Evolutionary conservation across 2,329 filamentous ascomycete genomes (phyloP).

Genomic region (Sporothrix inflata): DNA sequence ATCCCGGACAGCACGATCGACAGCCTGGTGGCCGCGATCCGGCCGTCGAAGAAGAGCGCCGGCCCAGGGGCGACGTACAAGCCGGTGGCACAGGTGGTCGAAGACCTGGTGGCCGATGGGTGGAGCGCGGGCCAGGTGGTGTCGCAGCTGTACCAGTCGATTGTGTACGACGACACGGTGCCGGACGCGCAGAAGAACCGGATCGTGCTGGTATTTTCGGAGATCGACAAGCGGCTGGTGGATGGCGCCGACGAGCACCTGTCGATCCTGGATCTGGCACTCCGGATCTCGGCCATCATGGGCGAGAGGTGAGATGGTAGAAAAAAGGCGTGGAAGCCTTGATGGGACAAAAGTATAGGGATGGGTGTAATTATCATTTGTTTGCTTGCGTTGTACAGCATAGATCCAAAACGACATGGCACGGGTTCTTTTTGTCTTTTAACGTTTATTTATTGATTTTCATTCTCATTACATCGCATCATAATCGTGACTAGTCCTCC

Average conservation of each 20-base stretch:
- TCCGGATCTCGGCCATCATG: slow-evolving; percentile 79
- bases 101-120: slow-evolving; percentile 91
- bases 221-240: slow-evolving; percentile 89
- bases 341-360: not conserved
- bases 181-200: slow-evolving; percentile 86
- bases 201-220: slow-evolving; percentile 87
- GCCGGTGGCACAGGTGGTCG: slow-evolving; percentile 75
- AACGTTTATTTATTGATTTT: not conserved
- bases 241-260: slow-evolving; percentile 96
- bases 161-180: slow-evolving; percentile 84
- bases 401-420: not conserved
- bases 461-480: not conserved
- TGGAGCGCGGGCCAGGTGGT: slow-evolving; percentile 94
- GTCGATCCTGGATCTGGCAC: slow-evolving; percentile 79
- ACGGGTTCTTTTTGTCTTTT: not conserved
- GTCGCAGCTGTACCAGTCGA: slow-evolving; percentile 74
- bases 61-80: slow-evolving; percentile 67
- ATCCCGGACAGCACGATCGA: slow-evolving; percentile 78
- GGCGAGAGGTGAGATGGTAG: slow-evolving; percentile 44
- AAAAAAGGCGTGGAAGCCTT: not conserved
- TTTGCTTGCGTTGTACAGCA: slow-evolving; percentile 17
- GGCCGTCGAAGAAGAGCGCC: slow-evolving; percentile 53
- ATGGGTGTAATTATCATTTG: not conserved
- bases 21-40: slow-evolving; percentile 72
- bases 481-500: slow-evolving; percentile 21